Percentiles rank a stretch among this genome's conserved stretches.
Conservation (phyloP, 176 grass and related monocot genomes). For the Rhynchospora tenuis region DNA sequence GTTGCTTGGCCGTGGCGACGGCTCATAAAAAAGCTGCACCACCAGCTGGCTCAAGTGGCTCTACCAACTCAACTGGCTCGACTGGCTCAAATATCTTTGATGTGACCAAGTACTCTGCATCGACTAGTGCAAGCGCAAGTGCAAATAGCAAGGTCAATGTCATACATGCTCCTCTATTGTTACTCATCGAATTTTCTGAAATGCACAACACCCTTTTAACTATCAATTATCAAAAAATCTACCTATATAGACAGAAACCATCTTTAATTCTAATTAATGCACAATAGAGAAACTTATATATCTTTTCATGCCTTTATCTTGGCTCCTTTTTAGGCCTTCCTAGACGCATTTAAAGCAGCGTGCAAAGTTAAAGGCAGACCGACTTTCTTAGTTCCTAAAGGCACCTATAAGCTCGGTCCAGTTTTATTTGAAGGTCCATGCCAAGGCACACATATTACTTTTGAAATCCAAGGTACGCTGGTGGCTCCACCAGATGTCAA, state of each 20-base stretch:
- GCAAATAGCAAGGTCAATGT: constrained; percentile 26
- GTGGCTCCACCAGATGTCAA: constrained; percentile 13
- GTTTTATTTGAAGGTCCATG: constrained; percentile 24
- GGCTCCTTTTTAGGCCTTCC: constrained; percentile 3
- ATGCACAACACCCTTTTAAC: neutral
- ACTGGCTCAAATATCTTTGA: constrained; percentile 16
- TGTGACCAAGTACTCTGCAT: constrained; percentile 22
- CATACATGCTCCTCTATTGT: neutral
- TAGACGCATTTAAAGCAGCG: constrained; percentile 14
- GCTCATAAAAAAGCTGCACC: neutral
- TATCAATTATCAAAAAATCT: neutral
- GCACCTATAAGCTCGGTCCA: constrained; percentile 17
- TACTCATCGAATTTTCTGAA: neutral
- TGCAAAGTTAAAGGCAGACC: neutral
- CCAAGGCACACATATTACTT: neutral
- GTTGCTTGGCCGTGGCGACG: neutral
- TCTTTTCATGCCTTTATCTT: neutral
- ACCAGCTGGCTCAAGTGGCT: neutral
- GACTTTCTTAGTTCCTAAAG: neutral
- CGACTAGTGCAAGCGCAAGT: neutral
- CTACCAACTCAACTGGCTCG: neutral
- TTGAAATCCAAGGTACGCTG: constrained; percentile 29
- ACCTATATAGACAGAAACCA: neutral
- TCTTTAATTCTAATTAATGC: neutral
- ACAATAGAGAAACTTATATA: neutral